Base-by-base conservation (phyloP, 1,284 basidiomycete genomes). In the Exobasidium cylindrosporum region DNA sequence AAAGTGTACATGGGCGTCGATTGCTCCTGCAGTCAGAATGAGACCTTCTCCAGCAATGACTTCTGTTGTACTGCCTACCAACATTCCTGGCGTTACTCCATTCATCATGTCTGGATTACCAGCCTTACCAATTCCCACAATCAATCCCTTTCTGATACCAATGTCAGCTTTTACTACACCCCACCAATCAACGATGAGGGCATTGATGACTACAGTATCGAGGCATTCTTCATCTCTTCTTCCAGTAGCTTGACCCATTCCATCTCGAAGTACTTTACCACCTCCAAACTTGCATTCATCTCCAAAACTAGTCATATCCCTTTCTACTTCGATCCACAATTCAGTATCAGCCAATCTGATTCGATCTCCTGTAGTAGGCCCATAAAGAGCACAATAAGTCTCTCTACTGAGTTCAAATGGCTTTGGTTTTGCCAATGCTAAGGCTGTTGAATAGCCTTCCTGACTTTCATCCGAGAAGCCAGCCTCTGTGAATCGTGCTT, bases 91-190 rank as follows among this genome's bases (percentile, higher is more conserved):
- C 61, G 89, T 84, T 17, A 97, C 90, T 30, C 85, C 85, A 23
- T 87, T 86, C 91, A 97, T 97, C 50, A 90, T 84, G 77, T 97
- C 93, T 1, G 93, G 94, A 81, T 98, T 99, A 1, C 96, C 96
- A 3, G 93, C 91, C 81, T 98, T 98, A 32, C 96, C 96, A 59
- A 98, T 89, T 0, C 89, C 94, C 10, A 84, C 84, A 67, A 98
- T 97, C 57, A 83, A 74, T 0, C 95, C 95, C 64, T 87, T 80
- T 81, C 90, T 92, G 66, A 99, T 85, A 44, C 96, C 96, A 57
- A 99, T 91, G 77, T 98, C 96, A n/a, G 95, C 95, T 85, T 97
- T 97, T 85, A 90, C 91, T 65, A 98, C 95, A 1, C 93, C 93
- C 46, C 87, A 88, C 89, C 91, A 97, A 80, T 99, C 94, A 46